phyloP scores from a whole-genome alignment of 208 protist genomes.

The Wallacemonas collosoma region DNA sequence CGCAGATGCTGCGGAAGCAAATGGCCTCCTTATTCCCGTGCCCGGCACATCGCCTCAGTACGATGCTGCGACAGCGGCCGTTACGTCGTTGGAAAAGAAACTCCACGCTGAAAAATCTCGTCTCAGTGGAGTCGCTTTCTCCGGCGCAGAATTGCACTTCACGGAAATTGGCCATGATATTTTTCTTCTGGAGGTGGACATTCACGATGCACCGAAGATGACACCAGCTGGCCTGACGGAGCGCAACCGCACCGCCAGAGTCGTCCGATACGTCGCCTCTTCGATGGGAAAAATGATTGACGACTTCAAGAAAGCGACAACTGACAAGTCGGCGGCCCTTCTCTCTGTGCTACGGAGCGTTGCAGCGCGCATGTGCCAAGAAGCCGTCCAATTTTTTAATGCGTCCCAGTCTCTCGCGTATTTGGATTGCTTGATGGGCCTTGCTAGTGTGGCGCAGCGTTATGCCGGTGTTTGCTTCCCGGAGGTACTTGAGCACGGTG shows the following conservation, averaged over 20 bases:
- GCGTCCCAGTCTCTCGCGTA: slow-evolving; percentile 71
- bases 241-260: slow-evolving; percentile 63
- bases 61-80: slow-evolving; percentile 44
- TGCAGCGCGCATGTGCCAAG: slow-evolving; percentile 68
- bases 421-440: slow-evolving; percentile 79
- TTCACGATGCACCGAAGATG: slow-evolving; percentile 40
- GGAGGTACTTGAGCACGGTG: slow-evolving; percentile 30
- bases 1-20: slow-evolving; percentile 37
- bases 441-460: slow-evolving; percentile 39
- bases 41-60: slow-evolving; percentile 59
- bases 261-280: slow-evolving; percentile 70
- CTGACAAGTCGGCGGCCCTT: slow-evolving; percentile 58
- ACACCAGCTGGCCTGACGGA: slow-evolving; percentile 65
- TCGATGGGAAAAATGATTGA: slow-evolving; percentile 48
- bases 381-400: slow-evolving; percentile 59
- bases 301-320: slow-evolving; percentile 59
- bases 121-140: slow-evolving; percentile 55
- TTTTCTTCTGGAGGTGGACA: slow-evolving; percentile 84
- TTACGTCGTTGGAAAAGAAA: slow-evolving; percentile 49
- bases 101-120: slow-evolving; percentile 51
- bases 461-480: slow-evolving; percentile 28
- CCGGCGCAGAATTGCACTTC: slow-evolving; percentile 53
- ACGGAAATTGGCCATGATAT: slow-evolving; percentile 81
- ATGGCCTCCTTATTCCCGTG: slow-evolving; percentile 65
- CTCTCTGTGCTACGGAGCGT: slow-evolving; percentile 65